These are phyloP conservation scores for Lolium rigidum DNA, from an alignment of 176 grass and related monocot species.

Conservation along the genomic window DNA sequence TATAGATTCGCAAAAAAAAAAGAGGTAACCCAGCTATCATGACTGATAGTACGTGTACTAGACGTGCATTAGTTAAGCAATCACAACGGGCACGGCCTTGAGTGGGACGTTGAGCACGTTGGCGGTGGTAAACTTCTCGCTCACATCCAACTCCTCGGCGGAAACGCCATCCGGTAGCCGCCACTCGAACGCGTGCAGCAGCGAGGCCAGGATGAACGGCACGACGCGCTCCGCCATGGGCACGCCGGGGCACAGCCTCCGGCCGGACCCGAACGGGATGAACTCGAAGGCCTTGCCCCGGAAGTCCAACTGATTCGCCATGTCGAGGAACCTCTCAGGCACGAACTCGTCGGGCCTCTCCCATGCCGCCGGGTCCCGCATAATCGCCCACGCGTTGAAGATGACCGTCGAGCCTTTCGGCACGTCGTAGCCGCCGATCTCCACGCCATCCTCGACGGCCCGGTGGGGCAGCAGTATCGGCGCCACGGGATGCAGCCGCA, in stretches of 20 bases:
- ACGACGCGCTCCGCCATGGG: conserved; percentile 31
- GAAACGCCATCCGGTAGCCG: conserved; percentile 34
- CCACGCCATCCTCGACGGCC: too few relatives aligned
- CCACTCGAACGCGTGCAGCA: conserved; percentile 48
- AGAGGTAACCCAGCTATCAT: too few relatives aligned
- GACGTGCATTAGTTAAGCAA: background rate
- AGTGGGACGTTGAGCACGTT: conserved; percentile 16
- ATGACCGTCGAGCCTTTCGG: background rate
- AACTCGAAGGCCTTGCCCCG: conserved; percentile 17
- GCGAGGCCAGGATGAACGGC: conserved; percentile 21
- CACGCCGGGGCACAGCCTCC: conserved; percentile 41
- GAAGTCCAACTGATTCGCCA: conserved; percentile 6
- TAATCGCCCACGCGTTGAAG: conserved; percentile 9
- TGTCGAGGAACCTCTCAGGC: conserved; percentile 48
- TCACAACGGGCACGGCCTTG: background rate
- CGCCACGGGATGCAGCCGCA: too few relatives aligned
- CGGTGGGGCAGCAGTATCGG: too few relatives aligned
- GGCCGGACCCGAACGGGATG: conserved; percentile 44
- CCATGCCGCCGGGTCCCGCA: conserved; percentile 42
- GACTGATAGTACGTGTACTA: background rate
- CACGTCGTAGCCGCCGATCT: too few relatives aligned
- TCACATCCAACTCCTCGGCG: conserved; percentile 29
- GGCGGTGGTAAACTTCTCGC: conserved; percentile 13
- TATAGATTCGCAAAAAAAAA: too few relatives aligned
- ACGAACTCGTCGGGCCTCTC: conserved; percentile 30